Conservation (phyloP, 176 grass and related monocot genomes). For the Oryza punctata region DNA sequence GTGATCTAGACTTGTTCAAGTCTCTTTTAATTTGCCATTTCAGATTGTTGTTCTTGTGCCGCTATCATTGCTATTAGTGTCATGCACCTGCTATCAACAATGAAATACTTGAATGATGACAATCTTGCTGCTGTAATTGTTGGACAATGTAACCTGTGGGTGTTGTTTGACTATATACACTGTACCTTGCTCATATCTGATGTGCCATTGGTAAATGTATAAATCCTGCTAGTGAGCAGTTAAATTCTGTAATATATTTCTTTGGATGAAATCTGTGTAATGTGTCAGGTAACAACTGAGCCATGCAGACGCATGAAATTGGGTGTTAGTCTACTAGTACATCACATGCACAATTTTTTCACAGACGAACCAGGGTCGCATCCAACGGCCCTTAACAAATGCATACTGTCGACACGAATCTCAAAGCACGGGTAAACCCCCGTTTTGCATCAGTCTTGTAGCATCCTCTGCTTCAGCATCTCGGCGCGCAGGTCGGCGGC, state of each 20-base stretch:
- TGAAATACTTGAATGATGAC: not conserved
- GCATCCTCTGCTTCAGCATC: constrained; percentile 37
- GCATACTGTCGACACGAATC: not conserved
- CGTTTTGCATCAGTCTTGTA: not conserved
- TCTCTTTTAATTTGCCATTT: not conserved
- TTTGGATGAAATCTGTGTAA: not conserved
- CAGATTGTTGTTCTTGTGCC: not conserved
- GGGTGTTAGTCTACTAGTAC: not conserved
- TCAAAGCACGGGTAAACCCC: no score
- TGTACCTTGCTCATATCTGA: not conserved
- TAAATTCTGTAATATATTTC: not conserved
- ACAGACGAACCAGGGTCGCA: not conserved
- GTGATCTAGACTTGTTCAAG: not conserved
- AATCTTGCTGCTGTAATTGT: not conserved
- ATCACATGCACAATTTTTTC: not conserved
- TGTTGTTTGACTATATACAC: no score
- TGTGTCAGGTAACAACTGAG: not conserved
- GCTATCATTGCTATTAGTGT: not conserved
- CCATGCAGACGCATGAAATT: not conserved
- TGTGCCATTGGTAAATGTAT: not conserved
- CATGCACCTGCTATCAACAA: not conserved
- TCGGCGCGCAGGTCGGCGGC: constrained; percentile 45
- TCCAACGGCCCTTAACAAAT: not conserved
- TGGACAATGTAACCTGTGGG: no score
- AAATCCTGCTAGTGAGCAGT: not conserved